A percentile compares a stretch with the other conserved stretches of the same genome.
These are phyloP conservation scores for Backusella circina DNA, from an alignment of 192 early-diverging fungal species.

Conservation along the genomic window DNA sequence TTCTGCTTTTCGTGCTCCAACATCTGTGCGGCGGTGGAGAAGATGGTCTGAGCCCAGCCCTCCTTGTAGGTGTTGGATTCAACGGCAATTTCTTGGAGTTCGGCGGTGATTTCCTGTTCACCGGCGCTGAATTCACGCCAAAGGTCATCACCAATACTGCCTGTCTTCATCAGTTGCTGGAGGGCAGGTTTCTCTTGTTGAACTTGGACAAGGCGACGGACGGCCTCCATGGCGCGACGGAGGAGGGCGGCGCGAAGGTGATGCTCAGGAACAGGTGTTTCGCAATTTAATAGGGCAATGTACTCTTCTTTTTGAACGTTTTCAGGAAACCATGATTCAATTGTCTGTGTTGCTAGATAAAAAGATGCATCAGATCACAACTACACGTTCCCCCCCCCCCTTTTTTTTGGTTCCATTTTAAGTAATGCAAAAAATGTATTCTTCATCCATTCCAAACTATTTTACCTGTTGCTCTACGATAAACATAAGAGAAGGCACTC, in stretches of 20 bases:
- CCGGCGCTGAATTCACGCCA: constrained; percentile 70
- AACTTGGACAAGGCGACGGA: constrained; percentile 68
- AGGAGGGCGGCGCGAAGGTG: constrained; percentile 74
- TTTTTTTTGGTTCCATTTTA: neutral
- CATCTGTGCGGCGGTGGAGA: constrained; percentile 77
- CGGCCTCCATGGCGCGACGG: constrained; percentile 76
- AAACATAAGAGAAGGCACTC: constrained; percentile 35
- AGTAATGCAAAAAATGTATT: too few species aligned
- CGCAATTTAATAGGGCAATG: constrained; percentile 55
- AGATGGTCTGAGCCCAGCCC: constrained; percentile 84
- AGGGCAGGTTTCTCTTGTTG: constrained; percentile 79
- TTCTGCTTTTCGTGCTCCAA: constrained; percentile 60
- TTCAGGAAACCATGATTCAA: constrained; percentile 67
- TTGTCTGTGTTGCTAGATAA: constrained; percentile 33
- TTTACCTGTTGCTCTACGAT: constrained; percentile 32
- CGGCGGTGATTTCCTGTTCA: constrained; percentile 75
- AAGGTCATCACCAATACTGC: constrained; percentile 81
- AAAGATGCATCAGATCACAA: neutral
- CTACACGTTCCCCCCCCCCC: neutral
- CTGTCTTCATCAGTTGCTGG: constrained; percentile 67
- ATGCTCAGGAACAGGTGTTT: constrained; percentile 52
- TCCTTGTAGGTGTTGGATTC: constrained; percentile 78
- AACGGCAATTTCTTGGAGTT: constrained; percentile 73
- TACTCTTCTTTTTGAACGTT: constrained; percentile 63
- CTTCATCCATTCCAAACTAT: neutral